Percentiles rank a stretch among this genome's conserved stretches.
Conservation (phyloP, 371 early-diverging fungal genomes). For the Funneliformis caledonium region DNA sequence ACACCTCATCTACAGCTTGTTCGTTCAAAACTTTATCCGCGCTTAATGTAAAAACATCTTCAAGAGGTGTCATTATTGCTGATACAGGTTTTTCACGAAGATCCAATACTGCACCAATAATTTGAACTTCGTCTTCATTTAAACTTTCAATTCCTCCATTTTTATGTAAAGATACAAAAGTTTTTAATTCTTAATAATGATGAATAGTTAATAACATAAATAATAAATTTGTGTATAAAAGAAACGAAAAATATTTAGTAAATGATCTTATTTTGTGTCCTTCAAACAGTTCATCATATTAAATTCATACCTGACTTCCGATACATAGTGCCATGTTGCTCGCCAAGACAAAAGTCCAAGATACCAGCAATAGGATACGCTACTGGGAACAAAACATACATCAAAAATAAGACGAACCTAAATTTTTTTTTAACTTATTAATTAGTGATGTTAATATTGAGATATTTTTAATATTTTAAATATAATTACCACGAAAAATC, state of each 20-base stretch:
- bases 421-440: neutral
- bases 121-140: slow-evolving; percentile 89
- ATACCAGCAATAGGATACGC: slow-evolving; percentile 81
- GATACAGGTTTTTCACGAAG: slow-evolving; percentile 83
- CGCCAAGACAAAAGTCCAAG: slow-evolving; percentile 78
- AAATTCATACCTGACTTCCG: slow-evolving; percentile 65
- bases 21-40: slow-evolving; percentile 71
- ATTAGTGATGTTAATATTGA: neutral
- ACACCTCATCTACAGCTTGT: slow-evolving; percentile 62
- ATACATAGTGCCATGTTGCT: slow-evolving; percentile 81
- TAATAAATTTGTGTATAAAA: no score
- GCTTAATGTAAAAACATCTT: slow-evolving; percentile 82
- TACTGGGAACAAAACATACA: slow-evolving; percentile 73
- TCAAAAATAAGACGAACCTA: slow-evolving; percentile 67
- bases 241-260: no score
- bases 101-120: slow-evolving; percentile 89
- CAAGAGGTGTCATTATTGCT: slow-evolving; percentile 85
- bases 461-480: neutral
- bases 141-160: slow-evolving; percentile 80
- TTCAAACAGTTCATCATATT: no score
- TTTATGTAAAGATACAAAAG: slow-evolving; percentile 86
- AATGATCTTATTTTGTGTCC: no score
- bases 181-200: slow-evolving; percentile 75
- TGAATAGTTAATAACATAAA: no score
- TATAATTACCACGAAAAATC: slow-evolving; percentile 57